Evolutionary conservation across 805 yeast genomes (phyloP), one percentile per base, ranked within the genome.

Genomic region (Hanseniaspora hatyaiensis): DNA sequence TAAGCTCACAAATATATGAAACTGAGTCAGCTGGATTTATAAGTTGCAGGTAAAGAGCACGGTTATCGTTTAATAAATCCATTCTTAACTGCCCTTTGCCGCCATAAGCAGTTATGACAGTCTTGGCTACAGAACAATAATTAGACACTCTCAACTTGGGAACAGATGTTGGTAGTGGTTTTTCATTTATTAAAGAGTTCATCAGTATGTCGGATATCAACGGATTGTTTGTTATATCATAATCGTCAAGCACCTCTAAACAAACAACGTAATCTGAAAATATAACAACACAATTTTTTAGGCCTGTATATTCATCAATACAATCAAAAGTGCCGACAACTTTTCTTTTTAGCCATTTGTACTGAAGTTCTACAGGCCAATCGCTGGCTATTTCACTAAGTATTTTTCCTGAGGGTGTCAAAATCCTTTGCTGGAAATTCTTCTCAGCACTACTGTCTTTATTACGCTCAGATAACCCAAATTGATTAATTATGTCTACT

Each of bases 351-450:
- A 86, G 60, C 96, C 96, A 88, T 18, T 94, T 95, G 58, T 78
- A 80, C 53, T 84, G 94, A 20, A 89, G 67, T 53, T 81, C 88
- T 0, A 75, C 65, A 0, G 97, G 97, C 96, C 96, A 88, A 11
- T 76, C 78, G 13, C 75, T 70, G 3, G 95, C 94, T 16, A 87
- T 62, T 55, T 87, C 95, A 0, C 94, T 80, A 42, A 89, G 65
- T 3, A 89, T 71, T 60, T 86, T 87, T 0, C 96, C 96, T 0
- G 95, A 80, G 2, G 95, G 95, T 0, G 96, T 88, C 60, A 87
- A 83, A 0, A 86, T 78, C 53, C 95, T 66, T 46, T 78, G 69
- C 51, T 72, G 74, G 52, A 74, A 78, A 8, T 76, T 73, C 11
- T 32, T 24, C 3, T 26, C 40, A 6, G 26, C 30, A 42, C 64